Percentiles rank a stretch among this genome's conserved stretches.
These are phyloP conservation scores for Phoma sp. DNA, from an alignment of 2,329 filamentous ascomycete genomes.

Conservation along the genomic window DNA sequence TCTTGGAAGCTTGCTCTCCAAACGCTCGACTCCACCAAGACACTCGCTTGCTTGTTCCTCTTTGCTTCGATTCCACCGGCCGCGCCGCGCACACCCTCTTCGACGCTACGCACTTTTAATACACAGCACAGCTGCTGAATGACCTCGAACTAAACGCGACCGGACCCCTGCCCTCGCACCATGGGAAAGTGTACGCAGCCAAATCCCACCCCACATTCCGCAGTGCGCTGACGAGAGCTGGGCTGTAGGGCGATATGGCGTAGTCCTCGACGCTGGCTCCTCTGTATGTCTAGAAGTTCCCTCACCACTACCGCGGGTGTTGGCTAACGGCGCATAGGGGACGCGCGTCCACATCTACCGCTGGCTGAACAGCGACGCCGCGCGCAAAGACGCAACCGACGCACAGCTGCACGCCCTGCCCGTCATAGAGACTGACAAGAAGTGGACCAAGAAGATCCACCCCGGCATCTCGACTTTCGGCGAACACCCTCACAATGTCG, in stretches of 20 bases:
- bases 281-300: conserved; percentile 60
- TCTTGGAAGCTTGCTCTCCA: background rate
- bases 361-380: conserved; percentile 80
- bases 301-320: background rate
- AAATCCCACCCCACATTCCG: conserved; percentile 12
- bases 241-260: conserved; percentile 73
- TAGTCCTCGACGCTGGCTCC: conserved; percentile 96
- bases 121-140: conserved; percentile 31
- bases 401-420: conserved; percentile 73
- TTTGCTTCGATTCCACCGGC: conserved; percentile 1
- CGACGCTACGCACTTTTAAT: conserved; percentile 1
- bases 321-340: conserved; percentile 57
- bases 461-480: conserved; percentile 90
- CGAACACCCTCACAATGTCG: conserved; percentile 74
- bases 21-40: conserved; percentile 2
- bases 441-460: conserved; percentile 92
- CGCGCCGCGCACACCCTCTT: conserved; percentile 4
- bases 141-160: conserved; percentile 25
- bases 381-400: conserved; percentile 65
- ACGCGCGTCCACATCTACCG: conserved; percentile 93
- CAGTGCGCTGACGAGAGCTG: conserved; percentile 29
- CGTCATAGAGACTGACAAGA: conserved; percentile 79
- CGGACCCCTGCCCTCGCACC: conserved; percentile 28
- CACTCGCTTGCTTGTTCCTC: conserved; percentile 2
- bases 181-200: conserved; percentile 52